Evolutionary conservation across 2,329 filamentous ascomycete genomes (phyloP).

Genomic region (Thielaviopsis musarum): DNA sequence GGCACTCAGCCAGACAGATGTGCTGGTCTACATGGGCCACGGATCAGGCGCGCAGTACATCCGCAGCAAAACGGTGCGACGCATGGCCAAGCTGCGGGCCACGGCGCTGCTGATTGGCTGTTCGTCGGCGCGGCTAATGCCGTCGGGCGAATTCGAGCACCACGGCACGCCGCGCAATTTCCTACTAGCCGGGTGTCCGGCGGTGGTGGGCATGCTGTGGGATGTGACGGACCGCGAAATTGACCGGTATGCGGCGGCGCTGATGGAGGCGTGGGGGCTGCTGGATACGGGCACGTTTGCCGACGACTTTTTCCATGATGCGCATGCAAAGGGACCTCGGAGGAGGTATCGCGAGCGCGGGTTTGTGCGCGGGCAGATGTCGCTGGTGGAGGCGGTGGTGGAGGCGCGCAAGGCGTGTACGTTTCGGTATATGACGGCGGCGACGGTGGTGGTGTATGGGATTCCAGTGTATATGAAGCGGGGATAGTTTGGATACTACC

Average conservation of each 20-base stretch:
- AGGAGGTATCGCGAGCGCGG: constrained; percentile 42
- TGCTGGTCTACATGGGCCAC: constrained; percentile 90
- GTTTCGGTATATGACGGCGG: constrained; percentile 81
- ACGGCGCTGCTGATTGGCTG: constrained; percentile 88
- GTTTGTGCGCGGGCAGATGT: constrained; percentile 23
- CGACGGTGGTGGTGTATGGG: constrained; percentile 85
- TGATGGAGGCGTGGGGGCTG: constrained; percentile 79
- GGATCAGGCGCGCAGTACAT: constrained; percentile 92
- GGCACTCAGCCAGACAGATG: constrained; percentile 46
- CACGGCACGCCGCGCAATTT: constrained; percentile 84
- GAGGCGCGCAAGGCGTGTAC: constrained; percentile 63
- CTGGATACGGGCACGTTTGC: constrained; percentile 31
- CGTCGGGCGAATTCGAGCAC: constrained; percentile 66
- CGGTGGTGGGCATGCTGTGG: constrained; percentile 86
- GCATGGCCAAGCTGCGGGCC: constrained; percentile 56
- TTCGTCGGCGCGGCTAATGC: constrained; percentile 57
- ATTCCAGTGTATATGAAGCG: constrained; percentile 67
- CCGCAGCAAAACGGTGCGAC: constrained; percentile 64
- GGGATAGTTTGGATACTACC: constrained; percentile 13
- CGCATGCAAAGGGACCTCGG: constrained; percentile 60
- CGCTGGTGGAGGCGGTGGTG: constrained; percentile 67
- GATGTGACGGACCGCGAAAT: constrained; percentile 97
- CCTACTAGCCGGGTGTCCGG: constrained; percentile 71
- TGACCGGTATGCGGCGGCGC: constrained; percentile 67
- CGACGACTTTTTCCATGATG: constrained; percentile 41